These are phyloP conservation scores for Ceratobasidium sp. DNA, from an alignment of 1,284 basidiomycete species.

Conservation along the genomic window DNA sequence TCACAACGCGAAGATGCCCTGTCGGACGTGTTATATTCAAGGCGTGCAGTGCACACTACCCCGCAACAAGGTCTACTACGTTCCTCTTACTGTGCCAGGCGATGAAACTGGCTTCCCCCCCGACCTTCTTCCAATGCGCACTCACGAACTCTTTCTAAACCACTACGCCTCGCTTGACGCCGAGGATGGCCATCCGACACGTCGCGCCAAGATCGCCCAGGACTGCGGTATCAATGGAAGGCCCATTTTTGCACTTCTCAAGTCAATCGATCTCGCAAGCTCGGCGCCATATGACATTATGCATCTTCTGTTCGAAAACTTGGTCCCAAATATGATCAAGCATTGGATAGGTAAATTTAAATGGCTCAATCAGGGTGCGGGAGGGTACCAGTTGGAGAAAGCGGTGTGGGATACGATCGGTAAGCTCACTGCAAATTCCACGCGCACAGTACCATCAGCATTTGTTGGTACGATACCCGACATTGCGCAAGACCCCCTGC, in stretches of 20 bases:
- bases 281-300: conserved; percentile 47
- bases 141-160: conserved; percentile 26
- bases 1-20: conserved; percentile 45
- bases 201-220: neutral
- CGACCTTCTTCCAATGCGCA: conserved; percentile 31
- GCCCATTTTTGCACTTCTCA: conserved; percentile 15
- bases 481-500: conserved; percentile 22
- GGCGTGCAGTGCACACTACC: conserved; percentile 49
- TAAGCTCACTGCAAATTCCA: conserved; percentile 10
- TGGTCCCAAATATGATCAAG: conserved; percentile 35
- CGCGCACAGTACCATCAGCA: conserved; percentile 37
- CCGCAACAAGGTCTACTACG: conserved; percentile 28
- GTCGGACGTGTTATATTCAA: conserved; percentile 46
- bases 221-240: conserved; percentile 23
- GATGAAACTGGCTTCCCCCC: neutral
- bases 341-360: conserved; percentile 44
- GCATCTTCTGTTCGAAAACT: conserved; percentile 48
- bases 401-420: conserved; percentile 30
- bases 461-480: conserved; percentile 46
- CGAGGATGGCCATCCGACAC: neutral
- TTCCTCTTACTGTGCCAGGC: conserved; percentile 32
- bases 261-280: conserved; percentile 21
- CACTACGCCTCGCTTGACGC: neutral
- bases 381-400: neutral
- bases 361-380: neutral